Evolutionary conservation across 2,329 filamentous ascomycete species (phyloP).

Genomic region (Aspergillus caelatus): DNA sequence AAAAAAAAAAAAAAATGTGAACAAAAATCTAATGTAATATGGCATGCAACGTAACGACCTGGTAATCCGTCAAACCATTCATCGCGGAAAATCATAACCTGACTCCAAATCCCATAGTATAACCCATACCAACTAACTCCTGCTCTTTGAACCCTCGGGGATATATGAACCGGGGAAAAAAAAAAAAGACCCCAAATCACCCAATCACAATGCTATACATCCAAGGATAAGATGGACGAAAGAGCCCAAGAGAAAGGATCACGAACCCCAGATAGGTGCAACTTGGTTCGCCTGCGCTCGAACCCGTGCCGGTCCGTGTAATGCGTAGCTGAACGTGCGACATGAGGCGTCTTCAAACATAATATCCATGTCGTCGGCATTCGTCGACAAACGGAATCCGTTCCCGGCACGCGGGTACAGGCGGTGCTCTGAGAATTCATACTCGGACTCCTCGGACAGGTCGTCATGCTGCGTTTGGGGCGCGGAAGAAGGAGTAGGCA

Average conservation of each 20-base stretch:
- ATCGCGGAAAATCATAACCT: not conserved
- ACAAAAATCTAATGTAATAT: not conserved
- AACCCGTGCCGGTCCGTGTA: constrained; percentile 31
- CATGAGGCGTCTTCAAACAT: constrained; percentile 61
- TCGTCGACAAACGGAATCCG: constrained; percentile 60
- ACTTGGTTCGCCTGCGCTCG: constrained; percentile 17
- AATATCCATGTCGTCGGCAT: constrained; percentile 63
- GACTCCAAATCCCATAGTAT: not conserved
- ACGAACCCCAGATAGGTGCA: constrained; percentile 18
- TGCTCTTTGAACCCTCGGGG: not conserved
- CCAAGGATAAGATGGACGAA: not conserved
- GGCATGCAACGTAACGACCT: not conserved
- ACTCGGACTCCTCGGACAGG: constrained; percentile 41
- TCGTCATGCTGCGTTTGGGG: constrained; percentile 30
- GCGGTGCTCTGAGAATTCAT: constrained; percentile 56
- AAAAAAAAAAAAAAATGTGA: not conserved
- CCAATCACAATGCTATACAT: not conserved
- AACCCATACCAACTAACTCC: not conserved
- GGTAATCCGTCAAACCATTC: not conserved
- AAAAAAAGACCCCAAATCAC: not conserved
- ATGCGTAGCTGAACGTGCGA: constrained; percentile 58
- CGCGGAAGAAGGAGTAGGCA: constrained; percentile 7
- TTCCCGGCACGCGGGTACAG: constrained; percentile 66
- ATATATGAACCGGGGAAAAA: not conserved
- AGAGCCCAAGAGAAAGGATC: not conserved